These are phyloP conservation scores for Incumbomyces delicatus DNA, from an alignment of 2,329 filamentous ascomycete species.

Conservation along the genomic window DNA sequence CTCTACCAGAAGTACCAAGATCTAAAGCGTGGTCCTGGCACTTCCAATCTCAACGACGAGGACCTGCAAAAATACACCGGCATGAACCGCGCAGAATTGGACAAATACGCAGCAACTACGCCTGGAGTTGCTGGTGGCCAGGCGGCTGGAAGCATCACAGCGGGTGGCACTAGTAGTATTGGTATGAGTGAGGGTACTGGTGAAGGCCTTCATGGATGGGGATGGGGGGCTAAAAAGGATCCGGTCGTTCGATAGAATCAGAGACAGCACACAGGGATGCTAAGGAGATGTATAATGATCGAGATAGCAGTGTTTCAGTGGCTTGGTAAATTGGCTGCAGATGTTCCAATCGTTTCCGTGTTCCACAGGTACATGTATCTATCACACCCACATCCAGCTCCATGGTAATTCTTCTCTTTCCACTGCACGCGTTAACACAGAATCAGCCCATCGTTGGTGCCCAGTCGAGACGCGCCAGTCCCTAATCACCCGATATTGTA, in stretches of 20 bases:
- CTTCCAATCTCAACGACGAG: slow-evolving; percentile 9
- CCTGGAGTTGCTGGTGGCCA: slow-evolving; percentile 12
- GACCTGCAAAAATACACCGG: slow-evolving; percentile 12
- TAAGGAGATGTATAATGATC: too few species aligned
- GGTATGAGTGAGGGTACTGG: slow-evolving; percentile 1
- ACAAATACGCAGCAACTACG: slow-evolving; percentile 10
- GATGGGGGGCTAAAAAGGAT: background rate
- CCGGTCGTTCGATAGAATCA: background rate
- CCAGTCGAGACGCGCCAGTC: too few species aligned
- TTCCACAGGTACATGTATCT: too few species aligned
- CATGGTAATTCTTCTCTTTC: too few species aligned
- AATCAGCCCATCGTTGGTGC: too few species aligned
- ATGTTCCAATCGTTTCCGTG: too few species aligned
- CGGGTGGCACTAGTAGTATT: slow-evolving; percentile 9
- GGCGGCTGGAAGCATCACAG: slow-evolving; percentile 8
- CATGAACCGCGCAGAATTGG: slow-evolving; percentile 7
- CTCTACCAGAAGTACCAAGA: slow-evolving; percentile 10
- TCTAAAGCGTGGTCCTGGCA: slow-evolving; percentile 8
- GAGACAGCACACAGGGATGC: background rate
- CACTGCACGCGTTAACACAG: too few species aligned
- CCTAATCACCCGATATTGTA: too few species aligned
- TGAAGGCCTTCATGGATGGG: slow-evolving; percentile 3
- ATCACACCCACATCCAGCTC: too few species aligned
- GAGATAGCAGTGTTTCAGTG: too few species aligned
- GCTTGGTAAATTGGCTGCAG: too few species aligned